Evolutionary conservation across 441 rosid genomes (phyloP).

Genomic region (Gossypium trilobum): DNA sequence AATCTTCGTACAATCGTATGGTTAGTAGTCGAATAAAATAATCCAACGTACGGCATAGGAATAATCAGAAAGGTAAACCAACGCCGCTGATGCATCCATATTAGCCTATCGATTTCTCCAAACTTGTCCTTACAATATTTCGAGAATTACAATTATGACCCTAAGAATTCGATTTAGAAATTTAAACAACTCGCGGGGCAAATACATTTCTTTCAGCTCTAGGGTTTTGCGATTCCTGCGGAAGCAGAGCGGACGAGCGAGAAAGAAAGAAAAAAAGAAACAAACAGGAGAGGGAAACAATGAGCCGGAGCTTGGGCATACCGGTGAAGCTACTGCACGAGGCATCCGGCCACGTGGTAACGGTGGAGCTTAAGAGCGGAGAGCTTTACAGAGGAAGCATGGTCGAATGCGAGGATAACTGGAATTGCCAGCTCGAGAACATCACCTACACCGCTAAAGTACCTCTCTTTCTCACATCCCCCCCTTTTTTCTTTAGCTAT

Average conservation of each 20-base stretch:
- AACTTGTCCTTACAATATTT: not conserved
- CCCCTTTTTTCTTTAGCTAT: not conserved
- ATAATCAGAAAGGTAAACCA: not conserved
- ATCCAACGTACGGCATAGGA: no score
- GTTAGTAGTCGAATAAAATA: no score
- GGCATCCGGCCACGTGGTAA: constrained; percentile 91
- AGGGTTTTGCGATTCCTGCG: constrained; percentile 37
- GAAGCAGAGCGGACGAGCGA: constrained; percentile 2
- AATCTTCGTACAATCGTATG: no score
- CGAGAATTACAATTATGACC: not conserved
- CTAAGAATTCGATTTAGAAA: not conserved
- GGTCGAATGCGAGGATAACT: constrained; percentile 97
- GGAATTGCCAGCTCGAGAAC: constrained; percentile 95
- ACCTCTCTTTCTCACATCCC: not conserved
- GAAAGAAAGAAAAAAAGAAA: not conserved
- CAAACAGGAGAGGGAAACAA: constrained; percentile 17
- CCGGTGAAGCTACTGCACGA: constrained; percentile 95
- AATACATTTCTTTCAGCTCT: constrained; percentile 1
- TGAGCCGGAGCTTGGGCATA: constrained; percentile 95
- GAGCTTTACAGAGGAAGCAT: constrained; percentile 95
- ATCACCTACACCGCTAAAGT: constrained; percentile 89
- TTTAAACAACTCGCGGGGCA: not conserved
- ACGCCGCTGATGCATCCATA: not conserved
- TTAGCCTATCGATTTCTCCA: not conserved
- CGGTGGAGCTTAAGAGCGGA: constrained; percentile 93